A percentile compares a stretch with the other conserved stretches of the same genome.
These are phyloP conservation scores for Hemisphaericaspora xylanilytica DNA, from an alignment of 1,139 yeast genomes.

Conservation along the genomic window DNA sequence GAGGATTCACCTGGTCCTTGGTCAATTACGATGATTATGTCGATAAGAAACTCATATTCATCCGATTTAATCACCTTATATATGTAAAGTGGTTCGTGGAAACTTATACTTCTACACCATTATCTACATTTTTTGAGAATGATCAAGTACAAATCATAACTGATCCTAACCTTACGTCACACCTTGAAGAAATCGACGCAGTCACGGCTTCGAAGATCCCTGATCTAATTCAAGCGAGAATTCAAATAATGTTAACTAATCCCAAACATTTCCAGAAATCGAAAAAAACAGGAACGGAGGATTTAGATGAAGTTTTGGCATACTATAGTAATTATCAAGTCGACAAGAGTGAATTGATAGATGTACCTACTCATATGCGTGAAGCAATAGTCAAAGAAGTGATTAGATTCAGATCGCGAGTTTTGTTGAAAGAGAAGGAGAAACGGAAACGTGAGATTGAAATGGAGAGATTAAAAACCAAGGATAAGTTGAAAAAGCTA, in stretches of 20 bases:
- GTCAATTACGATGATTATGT: constrained; percentile 28
- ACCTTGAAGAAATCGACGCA: neutral
- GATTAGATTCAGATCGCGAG: constrained; percentile 60
- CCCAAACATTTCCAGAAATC: constrained; percentile 20
- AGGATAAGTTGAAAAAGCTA: constrained; percentile 47
- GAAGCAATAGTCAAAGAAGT: constrained; percentile 60
- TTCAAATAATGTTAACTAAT: constrained; percentile 19
- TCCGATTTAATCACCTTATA: constrained; percentile 23
- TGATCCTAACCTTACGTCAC: constrained; percentile 5
- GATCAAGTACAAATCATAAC: constrained; percentile 3
- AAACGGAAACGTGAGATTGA: constrained; percentile 52
- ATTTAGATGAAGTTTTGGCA: constrained; percentile 34
- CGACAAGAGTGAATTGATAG: constrained; percentile 59
- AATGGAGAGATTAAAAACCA: constrained; percentile 52
- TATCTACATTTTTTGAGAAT: neutral
- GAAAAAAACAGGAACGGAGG: constrained; percentile 31
- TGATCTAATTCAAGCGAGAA: constrained; percentile 10
- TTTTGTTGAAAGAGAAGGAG: constrained; percentile 55
- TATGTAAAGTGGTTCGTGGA: constrained; percentile 14
- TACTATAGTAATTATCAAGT: constrained; percentile 49
- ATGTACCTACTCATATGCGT: constrained; percentile 57
- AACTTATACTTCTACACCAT: constrained; percentile 5
- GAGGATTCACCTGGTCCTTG: constrained; percentile 26
- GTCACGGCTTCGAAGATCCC: constrained; percentile 1
- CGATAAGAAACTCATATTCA: constrained; percentile 27